Evolutionary conservation across 176 grass and related monocot species (phyloP).

Genomic region (Rhynchospora breviuscula): DNA sequence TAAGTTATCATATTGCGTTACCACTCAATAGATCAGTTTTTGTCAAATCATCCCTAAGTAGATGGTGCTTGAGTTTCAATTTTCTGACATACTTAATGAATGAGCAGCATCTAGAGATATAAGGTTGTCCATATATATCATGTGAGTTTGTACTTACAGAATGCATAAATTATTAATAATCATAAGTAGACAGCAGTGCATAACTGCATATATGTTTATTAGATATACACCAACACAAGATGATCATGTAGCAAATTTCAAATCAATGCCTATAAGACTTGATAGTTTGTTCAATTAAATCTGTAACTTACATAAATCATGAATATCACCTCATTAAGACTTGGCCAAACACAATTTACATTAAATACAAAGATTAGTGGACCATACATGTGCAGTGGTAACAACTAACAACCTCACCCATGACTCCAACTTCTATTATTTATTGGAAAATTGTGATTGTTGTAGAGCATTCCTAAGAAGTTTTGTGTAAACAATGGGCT

Average conservation of each 20-base stretch:
- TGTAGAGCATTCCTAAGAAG: background rate
- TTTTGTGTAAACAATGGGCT: slow-evolving; percentile 7
- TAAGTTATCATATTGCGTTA: too few species aligned
- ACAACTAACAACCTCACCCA: background rate
- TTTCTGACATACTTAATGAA: background rate
- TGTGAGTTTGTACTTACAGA: too few species aligned
- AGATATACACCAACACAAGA: too few species aligned
- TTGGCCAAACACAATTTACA: background rate
- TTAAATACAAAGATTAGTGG: too few species aligned
- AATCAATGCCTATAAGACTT: too few species aligned
- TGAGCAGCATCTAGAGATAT: background rate
- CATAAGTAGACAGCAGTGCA: too few species aligned
- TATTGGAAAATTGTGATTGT: background rate
- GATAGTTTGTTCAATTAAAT: background rate
- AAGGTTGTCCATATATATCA: too few species aligned
- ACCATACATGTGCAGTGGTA: background rate
- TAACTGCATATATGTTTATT: too few species aligned
- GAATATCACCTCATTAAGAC: background rate
- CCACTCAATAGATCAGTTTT: too few species aligned
- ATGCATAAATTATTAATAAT: background rate
- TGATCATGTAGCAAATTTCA: too few species aligned
- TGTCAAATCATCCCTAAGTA: background rate
- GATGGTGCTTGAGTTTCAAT: background rate
- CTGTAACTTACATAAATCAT: background rate
- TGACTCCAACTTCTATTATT: background rate